Evolutionary conservation across 192 early-diverging fungal genomes (phyloP), one percentile per base, ranked within the genome.

Genomic region (Coemansia sp.): DNA sequence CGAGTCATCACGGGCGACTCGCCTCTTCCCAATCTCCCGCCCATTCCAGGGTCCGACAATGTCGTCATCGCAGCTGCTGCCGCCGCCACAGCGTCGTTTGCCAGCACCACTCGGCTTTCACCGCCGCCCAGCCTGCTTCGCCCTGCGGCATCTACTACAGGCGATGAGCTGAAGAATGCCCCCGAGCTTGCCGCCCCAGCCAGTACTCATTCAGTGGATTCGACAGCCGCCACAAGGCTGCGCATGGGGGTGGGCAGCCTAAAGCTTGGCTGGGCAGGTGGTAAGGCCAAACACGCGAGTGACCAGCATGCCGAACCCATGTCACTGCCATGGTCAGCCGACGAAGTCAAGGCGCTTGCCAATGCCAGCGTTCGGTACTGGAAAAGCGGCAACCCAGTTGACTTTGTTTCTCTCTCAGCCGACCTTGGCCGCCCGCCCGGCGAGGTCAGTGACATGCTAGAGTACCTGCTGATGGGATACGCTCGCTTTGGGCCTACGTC

Each of bases 401-500:
- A 80, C 47, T 33, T 53, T 34, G 28, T 18, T 12, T 61, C 72
- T 14, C 47, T 75, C 9, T 59, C 72, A 3, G 53, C 41, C 12
- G 69, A 75, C 25, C 57, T 72, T 21, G 65, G 63, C 8, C 72
- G 77, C 38, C 36, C 77, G 7, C 26, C 48, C 0, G 39, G 39
- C 11, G 77, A 72, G 3, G 59, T 80, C 14, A 37, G 62, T 47
- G 72, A 80, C 34, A 80, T 80, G 77, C 77, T 80, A 12, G 77
- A 75, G 55, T 65, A 75, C 66, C 68, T 70, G 59, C 66, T 80
- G 2, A 69, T 70, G 59, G 73, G 72, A 9, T 75, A 75, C 25
- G 68, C 59, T 42, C 72, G 66, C 25, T 75, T 80, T 72, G 66
- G 68, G 26, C 47, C 63, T 13, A 59, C 65, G 11, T 58, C 73